Base-by-base conservation (phyloP, 257 asterid genomes). In the Penstemon barbatus region DNA sequence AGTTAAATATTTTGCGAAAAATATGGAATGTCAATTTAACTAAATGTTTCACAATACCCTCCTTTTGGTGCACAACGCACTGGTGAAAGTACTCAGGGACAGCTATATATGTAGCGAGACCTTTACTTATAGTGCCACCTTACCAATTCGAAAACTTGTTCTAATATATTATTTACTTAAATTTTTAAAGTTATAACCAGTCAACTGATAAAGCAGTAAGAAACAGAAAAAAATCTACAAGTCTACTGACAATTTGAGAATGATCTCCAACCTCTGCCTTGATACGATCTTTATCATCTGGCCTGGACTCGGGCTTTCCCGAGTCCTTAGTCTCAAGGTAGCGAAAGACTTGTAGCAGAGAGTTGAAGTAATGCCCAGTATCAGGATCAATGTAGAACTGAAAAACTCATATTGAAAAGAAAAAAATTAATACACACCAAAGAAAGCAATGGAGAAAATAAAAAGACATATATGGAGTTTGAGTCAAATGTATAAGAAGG, bases 361-460 rank as follows among this genome's bases (percentile, higher is more conserved):
- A 86, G 79, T 87, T 83, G 63, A 86, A 86, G 59, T 66, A 57
- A 43, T 59, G 85, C 51, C 86, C 87, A 37, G 79, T 82, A 45
- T 65, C 84, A 38, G 92, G 89, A 68, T 86, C 92, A 40, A 69
- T 77, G 65, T 85, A 85, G 72, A 68, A 70, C 92, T 88, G 85
- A 82, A 71, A 71, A 72, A 75, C 63, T 57, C n/a, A 69, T 54
- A 50, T 48, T 71, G 45, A 67, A 57, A 49, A 57, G 18, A 72
- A 71, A 61, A 40, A 15, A 13, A 4, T 60, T 7, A 46, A 57
- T 51, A 61, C 56, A 67, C 8, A 57, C 53, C 57, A 56, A 48
- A 37, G 60, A 53, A 65, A 73, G 59, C 18, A 19, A 33, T 33
- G 8, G 52, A 33, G 37, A 50, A 67, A 49, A 1, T 25, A 25